Base-by-base conservation (phyloP, 805 yeast species). In the Yamadazyma kitorensis region DNA sequence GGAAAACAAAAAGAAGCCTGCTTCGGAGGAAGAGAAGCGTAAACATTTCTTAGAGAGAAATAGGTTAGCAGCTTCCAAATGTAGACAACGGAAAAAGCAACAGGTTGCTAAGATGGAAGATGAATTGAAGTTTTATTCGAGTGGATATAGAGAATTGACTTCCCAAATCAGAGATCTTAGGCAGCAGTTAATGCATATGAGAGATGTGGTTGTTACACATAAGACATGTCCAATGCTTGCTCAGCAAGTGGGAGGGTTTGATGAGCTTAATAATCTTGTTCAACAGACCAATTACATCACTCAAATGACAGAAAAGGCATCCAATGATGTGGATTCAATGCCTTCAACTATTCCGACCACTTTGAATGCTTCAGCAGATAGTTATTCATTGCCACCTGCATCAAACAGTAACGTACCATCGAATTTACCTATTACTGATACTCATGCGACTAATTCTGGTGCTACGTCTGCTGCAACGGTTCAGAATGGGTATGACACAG, bases 61-160 rank as follows among this genome's bases (percentile, higher is more conserved):
- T 58, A 72, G 98, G 38, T 78, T 93, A 7, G 98, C 98, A 0
- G 98, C 98, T 0, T 79, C 93, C 16, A 89, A 88, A 55, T 93
- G 98, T 67, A 76, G 98, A 40, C 95, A 86, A 59, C 76, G 97
- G 37, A 93, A 93, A 69, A 93, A 93, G 65, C 87, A 86, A 54
- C 82, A 83, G 69, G 75, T 88, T 21, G 80, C 76, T 38, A 83
- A 82, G 47, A 82, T 93, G 76, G 94, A 88, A 55, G 77, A 72
- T 29, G 94, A 88, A 54, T 70, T 87, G 34, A 72, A 78, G 27
- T 80, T 75, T 48, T 86, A 80, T 54, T 71, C 84, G 12, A 57
- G 70, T 8, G 89, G 88, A 41, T 87, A 85, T 57, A 75, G 82
- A 15, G 76, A 76, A 25, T 59, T 88, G 32, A 71, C 78, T 10